Base-by-base conservation (phyloP, 2,329 filamentous ascomycete species). In the Diaporthe citriasiana region DNA sequence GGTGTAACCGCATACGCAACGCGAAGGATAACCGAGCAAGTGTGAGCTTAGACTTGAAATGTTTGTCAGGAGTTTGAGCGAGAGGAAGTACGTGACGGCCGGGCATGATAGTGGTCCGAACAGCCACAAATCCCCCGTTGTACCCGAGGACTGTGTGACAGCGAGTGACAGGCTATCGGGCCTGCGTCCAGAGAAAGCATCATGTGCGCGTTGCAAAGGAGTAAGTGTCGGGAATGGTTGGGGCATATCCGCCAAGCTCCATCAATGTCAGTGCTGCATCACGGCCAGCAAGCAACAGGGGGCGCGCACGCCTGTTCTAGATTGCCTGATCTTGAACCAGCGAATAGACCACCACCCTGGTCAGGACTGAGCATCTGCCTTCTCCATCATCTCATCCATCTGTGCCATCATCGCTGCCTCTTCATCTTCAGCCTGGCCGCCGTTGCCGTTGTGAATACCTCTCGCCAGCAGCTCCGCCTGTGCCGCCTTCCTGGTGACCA, bases 381-480 rank as follows among this genome's bases (percentile, higher is more conserved):
- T 74, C 8, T 79, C 80, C 45, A 81, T 80, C 73, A 76, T 82
- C 69, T 80, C 80, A 71, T 84, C 83, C 80, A 85, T 80, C 74
- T 76, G 78, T 65, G 82, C 81, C 83, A 87, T 87, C 77, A 87
- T 80, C 50, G 51, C 70, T 2, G 76, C 75, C 33, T 76, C 76
- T 22, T 78, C 76, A 42, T 76, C 77, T 27, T 74, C 79, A 17
- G 72, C 76, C n/a, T 50, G 70, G 15, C 68, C 25, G 25, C 80
- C 82, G 60, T 81, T 82, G 13, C 79, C 81, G 27, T 81, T 74
- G 42, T 76, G 78, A 33, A 88, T 71, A 3, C 87, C 87, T 75
- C 88, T 87, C 78, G 84, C 86, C 77, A 87, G 85, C 80, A 95
- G 82, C 82, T 94, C 92, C 7, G 80, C 83, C 72, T 91, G 88